These are phyloP conservation scores for Eucalyptus sp. DNA, from an alignment of 345 rosid genomes.

Conservation along the genomic window DNA sequence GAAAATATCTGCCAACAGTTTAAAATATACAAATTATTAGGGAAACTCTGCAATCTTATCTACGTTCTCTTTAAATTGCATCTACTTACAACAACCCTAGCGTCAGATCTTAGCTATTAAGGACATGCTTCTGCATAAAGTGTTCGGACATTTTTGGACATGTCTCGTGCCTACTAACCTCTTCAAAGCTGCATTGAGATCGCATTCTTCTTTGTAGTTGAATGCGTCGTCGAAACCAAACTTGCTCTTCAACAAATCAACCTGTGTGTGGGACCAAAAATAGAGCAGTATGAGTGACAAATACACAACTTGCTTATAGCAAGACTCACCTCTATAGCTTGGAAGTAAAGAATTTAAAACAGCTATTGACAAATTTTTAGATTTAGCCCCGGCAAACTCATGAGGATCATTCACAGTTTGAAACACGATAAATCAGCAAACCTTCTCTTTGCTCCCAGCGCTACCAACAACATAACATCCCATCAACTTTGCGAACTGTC, in stretches of 20 bases:
- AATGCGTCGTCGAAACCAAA: background rate
- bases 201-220: background rate
- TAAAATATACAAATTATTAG: conserved; percentile 45
- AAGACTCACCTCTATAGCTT: background rate
- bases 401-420: background rate
- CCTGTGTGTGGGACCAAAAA: background rate
- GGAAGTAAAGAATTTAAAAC: background rate
- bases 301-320: background rate
- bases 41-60: conserved; percentile 1
- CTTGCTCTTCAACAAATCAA: background rate
- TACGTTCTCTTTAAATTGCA: background rate
- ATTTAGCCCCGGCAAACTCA: background rate
- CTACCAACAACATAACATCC: background rate
- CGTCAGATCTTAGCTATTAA: background rate
- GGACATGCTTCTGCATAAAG: background rate
- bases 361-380: background rate
- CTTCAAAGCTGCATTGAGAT: background rate
- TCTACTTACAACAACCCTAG: background rate
- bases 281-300: background rate
- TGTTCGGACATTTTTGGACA: background rate
- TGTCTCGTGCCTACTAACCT: background rate
- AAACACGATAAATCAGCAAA: background rate
- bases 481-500: background rate
- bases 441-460: background rate
- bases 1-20: conserved; percentile 57